Percentiles rank a stretch among this genome's conserved stretches.
These are phyloP conservation scores for Neonectria neomacrospora DNA, from an alignment of 2,329 filamentous ascomycete genomes.

Conservation along the genomic window DNA sequence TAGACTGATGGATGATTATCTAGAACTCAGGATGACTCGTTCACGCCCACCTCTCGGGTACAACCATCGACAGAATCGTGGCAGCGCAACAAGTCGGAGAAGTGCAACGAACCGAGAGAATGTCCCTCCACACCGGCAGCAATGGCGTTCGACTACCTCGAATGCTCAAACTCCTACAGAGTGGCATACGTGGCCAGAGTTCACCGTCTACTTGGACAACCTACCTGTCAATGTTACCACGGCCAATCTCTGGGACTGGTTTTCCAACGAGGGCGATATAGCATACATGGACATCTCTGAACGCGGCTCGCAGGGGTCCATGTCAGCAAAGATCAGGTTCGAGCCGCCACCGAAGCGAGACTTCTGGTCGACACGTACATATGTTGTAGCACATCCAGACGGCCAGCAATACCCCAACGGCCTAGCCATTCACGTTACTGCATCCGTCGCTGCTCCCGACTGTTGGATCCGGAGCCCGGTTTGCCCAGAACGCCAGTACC, in stretches of 20 bases:
- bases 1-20: not conserved
- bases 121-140: not conserved
- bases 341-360: conserved; percentile 63
- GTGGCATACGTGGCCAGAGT: conserved; percentile 51
- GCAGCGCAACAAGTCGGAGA: not conserved
- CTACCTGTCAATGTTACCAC: conserved; percentile 53
- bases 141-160: not conserved
- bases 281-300: conserved; percentile 65
- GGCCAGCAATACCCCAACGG: conserved; percentile 30
- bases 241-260: conserved; percentile 61
- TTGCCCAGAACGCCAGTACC: conserved; percentile 40
- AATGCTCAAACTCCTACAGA: conserved; percentile 14
- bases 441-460: conserved; percentile 14
- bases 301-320: conserved; percentile 30
- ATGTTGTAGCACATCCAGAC: conserved; percentile 43
- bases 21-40: conserved; percentile 5
- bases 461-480: conserved; percentile 36
- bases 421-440: conserved; percentile 33
- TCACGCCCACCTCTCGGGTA: not conserved
- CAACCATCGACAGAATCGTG: not conserved
- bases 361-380: conserved; percentile 61
- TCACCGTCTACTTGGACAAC: conserved; percentile 47
- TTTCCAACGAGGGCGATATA: conserved; percentile 64
- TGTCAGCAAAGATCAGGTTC: conserved; percentile 62
- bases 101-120: not conserved